These are phyloP conservation scores for Secale cereale DNA, from an alignment of 176 grass and related monocot species.

Conservation along the genomic window DNA sequence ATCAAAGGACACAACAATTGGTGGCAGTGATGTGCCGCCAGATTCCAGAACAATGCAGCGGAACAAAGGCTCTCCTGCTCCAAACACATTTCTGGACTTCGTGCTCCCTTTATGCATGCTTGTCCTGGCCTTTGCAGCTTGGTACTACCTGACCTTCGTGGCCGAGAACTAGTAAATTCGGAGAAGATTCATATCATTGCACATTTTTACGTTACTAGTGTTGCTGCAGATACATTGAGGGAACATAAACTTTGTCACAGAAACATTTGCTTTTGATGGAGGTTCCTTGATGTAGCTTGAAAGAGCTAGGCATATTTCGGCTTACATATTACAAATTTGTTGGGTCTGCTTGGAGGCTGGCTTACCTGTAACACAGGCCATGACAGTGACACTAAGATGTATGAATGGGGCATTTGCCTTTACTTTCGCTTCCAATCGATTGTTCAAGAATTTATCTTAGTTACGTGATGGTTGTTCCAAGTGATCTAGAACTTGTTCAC, in stretches of 20 bases:
- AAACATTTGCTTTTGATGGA: neutral
- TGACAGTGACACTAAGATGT: neutral
- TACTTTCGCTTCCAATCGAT: neutral
- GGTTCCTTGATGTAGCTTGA: slow-evolving; percentile 10
- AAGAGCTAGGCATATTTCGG: neutral
- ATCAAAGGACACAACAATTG: neutral
- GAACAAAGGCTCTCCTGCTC: slow-evolving; percentile 40
- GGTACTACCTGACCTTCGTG: slow-evolving; percentile 76
- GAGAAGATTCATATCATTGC: neutral
- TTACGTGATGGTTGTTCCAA: neutral
- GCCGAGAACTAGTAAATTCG: slow-evolving; percentile 18
- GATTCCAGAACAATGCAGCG: slow-evolving; percentile 9
- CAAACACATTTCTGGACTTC: slow-evolving; percentile 60
- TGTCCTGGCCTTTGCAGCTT: slow-evolving; percentile 58
- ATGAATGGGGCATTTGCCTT: slow-evolving; percentile 7
- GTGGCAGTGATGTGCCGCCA: neutral
- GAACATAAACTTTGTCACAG: neutral
- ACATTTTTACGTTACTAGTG: neutral
- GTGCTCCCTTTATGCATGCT: slow-evolving; percentile 63
- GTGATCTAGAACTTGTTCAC: neutral
- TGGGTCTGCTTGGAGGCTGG: neutral
- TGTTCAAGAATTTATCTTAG: neutral
- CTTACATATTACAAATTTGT: neutral
- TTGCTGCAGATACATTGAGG: slow-evolving; percentile 10
- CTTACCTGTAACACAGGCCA: neutral